Evolutionary conservation across 2,329 filamentous ascomycete species (phyloP).

Genomic region (Fusarium newnesense): DNA sequence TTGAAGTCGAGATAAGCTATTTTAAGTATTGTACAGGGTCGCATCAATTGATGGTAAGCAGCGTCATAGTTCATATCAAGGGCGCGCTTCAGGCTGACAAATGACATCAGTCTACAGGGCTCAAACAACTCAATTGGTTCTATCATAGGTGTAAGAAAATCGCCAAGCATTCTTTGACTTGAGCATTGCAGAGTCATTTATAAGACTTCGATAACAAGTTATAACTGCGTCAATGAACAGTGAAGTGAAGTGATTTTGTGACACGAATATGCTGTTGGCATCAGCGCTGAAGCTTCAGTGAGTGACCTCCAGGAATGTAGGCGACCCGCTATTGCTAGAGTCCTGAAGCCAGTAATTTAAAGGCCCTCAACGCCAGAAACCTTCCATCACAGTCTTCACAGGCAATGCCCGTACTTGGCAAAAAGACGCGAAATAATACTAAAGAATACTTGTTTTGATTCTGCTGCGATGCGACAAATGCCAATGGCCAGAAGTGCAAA

Average conservation of each 20-base stretch:
- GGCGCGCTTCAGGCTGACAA: slow-evolving; percentile 2
- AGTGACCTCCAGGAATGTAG: accelerated
- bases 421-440: background rate
- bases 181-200: background rate
- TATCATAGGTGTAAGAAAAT: background rate
- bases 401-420: too few species aligned
- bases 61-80: background rate
- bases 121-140: background rate
- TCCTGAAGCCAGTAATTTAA: background rate
- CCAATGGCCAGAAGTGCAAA: background rate
- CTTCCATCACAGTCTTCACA: too few species aligned
- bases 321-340: too few species aligned
- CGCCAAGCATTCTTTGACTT: background rate
- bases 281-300: background rate
- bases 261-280: background rate
- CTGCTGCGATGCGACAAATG: background rate
- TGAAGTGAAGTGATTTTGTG: too few species aligned
- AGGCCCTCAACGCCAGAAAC: too few species aligned
- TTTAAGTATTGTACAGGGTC: background rate
- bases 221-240: background rate
- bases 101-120: slow-evolving; percentile 3
- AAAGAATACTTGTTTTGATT: background rate
- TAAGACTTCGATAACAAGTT: background rate
- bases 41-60: background rate
- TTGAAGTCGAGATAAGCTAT: background rate